Evolutionary conservation across 2,329 filamentous ascomycete genomes (phyloP).

Genomic region (Apiospora marii): DNA sequence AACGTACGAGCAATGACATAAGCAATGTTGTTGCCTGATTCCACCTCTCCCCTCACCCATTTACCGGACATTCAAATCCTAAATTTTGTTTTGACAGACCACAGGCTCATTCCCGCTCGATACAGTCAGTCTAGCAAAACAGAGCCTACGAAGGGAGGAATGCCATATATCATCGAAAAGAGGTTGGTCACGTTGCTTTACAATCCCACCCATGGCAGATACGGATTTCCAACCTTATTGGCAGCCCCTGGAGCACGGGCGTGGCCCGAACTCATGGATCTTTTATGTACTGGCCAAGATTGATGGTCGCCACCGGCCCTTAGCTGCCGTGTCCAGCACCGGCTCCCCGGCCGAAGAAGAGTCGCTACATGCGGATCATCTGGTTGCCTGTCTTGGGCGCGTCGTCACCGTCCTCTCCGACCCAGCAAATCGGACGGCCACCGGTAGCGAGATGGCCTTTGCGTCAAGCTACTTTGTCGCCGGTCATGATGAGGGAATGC

Average conservation of each 20-base stretch:
- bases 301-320: slow-evolving; percentile 28
- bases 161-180: background rate
- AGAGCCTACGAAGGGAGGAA: background rate
- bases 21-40: background rate
- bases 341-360: slow-evolving; percentile 16
- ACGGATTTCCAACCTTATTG: slow-evolving; percentile 30
- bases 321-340: slow-evolving; percentile 31
- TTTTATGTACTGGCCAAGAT: slow-evolving; percentile 31
- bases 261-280: slow-evolving; percentile 32
- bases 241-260: slow-evolving; percentile 12
- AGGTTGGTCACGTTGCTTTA: too few relatives aligned
- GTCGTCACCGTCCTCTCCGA: slow-evolving; percentile 34
- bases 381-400: slow-evolving; percentile 31
- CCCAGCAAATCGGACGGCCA: slow-evolving; percentile 30
- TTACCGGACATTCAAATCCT: background rate
- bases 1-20: background rate
- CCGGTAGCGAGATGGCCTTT: slow-evolving; percentile 32
- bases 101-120: background rate
- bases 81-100: background rate
- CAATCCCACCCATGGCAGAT: background rate
- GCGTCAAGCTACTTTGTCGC: slow-evolving; percentile 28
- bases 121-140: background rate
- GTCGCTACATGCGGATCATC: slow-evolving; percentile 30
- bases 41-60: background rate
- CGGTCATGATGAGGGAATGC: background rate